These are phyloP conservation scores for Coleophoma cylindrospora DNA, from an alignment of 2,329 filamentous ascomycete genomes.

Conservation along the genomic window DNA sequence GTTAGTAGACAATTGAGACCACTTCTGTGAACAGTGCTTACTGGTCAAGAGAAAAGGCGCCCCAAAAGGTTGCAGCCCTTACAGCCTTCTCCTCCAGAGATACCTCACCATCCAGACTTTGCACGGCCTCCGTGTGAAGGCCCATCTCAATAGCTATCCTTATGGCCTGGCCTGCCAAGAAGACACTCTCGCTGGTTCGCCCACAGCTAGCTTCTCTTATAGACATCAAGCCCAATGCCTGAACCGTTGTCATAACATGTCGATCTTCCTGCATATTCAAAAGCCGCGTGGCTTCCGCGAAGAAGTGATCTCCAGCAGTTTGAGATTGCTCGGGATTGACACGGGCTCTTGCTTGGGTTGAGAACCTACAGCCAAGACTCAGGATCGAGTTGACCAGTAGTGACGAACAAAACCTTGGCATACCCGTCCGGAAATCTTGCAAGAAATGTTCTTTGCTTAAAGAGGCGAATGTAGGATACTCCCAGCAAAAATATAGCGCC, in stretches of 20 bases:
- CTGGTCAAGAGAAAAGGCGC: slow-evolving; percentile 51
- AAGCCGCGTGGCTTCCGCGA: slow-evolving; percentile 60
- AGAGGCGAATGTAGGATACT: slow-evolving; percentile 70
- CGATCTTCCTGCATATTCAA: slow-evolving; percentile 54
- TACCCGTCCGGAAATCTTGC: slow-evolving; percentile 14
- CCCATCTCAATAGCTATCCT: slow-evolving; percentile 55
- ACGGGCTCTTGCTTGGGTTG: slow-evolving; percentile 60
- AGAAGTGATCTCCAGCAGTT: slow-evolving; percentile 70
- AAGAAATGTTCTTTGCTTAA: slow-evolving; percentile 45
- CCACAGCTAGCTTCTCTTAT: slow-evolving; percentile 70
- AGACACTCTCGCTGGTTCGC: slow-evolving; percentile 68
- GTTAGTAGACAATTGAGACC: too few relatives aligned
- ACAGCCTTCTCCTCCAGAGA: slow-evolving; percentile 43
- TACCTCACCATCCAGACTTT: slow-evolving; percentile 28
- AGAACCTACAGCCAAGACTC: slow-evolving; percentile 62
- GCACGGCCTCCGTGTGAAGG: slow-evolving; percentile 9
- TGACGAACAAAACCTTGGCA: slow-evolving; percentile 34
- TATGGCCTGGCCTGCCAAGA: slow-evolving; percentile 67
- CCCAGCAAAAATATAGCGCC: slow-evolving; percentile 68
- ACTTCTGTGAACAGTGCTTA: slow-evolving; percentile 31
- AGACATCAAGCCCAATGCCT: slow-evolving; percentile 72
- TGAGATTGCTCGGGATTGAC: slow-evolving; percentile 56
- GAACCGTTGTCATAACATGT: slow-evolving; percentile 63
- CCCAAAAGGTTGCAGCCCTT: slow-evolving; percentile 46
- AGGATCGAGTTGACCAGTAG: slow-evolving; percentile 14